A percentile compares a stretch with the other conserved stretches of the same genome.
Conservation (phyloP, 2,329 filamentous ascomycete genomes). For the Colletotrichum godetiae region DNA sequence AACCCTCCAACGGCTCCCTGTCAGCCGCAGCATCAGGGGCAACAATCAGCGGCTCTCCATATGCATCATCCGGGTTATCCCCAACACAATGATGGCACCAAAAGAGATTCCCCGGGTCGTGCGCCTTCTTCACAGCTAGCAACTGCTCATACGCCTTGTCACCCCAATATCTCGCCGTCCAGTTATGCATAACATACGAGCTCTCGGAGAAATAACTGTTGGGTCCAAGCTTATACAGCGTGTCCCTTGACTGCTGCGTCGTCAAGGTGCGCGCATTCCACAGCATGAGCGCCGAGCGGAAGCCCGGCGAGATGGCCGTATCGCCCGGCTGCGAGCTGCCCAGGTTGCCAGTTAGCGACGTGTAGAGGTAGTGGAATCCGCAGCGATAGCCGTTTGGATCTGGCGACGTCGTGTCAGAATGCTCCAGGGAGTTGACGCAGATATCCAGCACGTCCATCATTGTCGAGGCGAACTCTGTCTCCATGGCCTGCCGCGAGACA, state of each 20-base stretch:
- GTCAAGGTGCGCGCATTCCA: slow-evolving; percentile 3
- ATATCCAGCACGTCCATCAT: slow-evolving; percentile 35
- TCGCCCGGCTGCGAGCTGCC: slow-evolving; percentile 29
- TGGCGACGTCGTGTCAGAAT: slow-evolving; percentile 23
- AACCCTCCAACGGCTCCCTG: no score
- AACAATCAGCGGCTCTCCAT: neutral
- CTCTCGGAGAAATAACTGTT: slow-evolving; percentile 11
- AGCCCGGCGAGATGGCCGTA: slow-evolving; percentile 13
- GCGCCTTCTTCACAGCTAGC: slow-evolving; percentile 2
- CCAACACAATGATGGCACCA: slow-evolving; percentile 1
- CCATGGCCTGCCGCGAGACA: slow-evolving; percentile 30
- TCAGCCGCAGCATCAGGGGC: no score
- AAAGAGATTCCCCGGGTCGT: neutral
- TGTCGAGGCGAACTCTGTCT: slow-evolving; percentile 29
- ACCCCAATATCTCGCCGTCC: slow-evolving; percentile 1
- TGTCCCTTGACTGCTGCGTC: neutral
- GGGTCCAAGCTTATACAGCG: neutral
- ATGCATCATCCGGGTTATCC: slow-evolving; percentile 1
- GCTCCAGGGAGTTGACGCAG: slow-evolving; percentile 27
- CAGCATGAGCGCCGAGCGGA: neutral
- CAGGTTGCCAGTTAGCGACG: slow-evolving; percentile 32
- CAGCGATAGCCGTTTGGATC: slow-evolving; percentile 11
- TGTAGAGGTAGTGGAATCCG: slow-evolving; percentile 36
- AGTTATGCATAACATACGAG: slow-evolving; percentile 2
- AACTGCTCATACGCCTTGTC: neutral